phyloP scores from a whole-genome alignment of 495 filamentous ascomycete species.

The Hypoxylon fuscum region DNA sequence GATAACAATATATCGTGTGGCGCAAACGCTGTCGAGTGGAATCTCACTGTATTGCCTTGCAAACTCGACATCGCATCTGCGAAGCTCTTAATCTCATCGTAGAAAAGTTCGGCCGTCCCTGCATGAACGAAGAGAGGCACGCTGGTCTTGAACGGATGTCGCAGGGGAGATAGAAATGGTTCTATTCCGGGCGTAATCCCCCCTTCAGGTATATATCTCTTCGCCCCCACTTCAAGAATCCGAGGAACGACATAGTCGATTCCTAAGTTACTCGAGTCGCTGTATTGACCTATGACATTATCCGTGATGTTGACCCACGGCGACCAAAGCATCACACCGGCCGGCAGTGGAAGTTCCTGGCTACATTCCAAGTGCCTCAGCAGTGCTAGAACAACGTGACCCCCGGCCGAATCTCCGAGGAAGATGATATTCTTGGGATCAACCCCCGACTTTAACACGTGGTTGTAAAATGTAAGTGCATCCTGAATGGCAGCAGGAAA shows the following conservation, averaged over 20 bases:
- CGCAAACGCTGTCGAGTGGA: constrained; percentile 8
- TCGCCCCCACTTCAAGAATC: background rate
- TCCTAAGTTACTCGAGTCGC: background rate
- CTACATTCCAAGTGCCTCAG: background rate
- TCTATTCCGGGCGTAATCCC: background rate
- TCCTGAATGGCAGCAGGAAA: background rate
- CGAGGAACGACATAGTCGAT: background rate
- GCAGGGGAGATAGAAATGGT: background rate
- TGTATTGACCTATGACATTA: background rate
- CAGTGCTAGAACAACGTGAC: background rate
- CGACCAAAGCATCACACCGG: background rate
- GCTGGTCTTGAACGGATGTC: constrained; percentile 1
- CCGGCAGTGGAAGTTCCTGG: background rate
- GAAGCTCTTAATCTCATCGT: background rate
- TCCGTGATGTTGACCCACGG: background rate
- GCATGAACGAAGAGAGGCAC: background rate
- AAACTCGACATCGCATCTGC: background rate
- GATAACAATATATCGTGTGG: constrained; percentile 2
- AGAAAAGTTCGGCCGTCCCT: background rate
- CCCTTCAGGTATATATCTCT: background rate
- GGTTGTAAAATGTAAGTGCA: background rate
- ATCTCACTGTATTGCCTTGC: background rate
- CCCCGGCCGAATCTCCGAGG: background rate
- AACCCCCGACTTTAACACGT: background rate
- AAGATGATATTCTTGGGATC: background rate